phyloP scores from a whole-genome alignment of 768 basidiomycete species.

The Russula abietina region DNA sequence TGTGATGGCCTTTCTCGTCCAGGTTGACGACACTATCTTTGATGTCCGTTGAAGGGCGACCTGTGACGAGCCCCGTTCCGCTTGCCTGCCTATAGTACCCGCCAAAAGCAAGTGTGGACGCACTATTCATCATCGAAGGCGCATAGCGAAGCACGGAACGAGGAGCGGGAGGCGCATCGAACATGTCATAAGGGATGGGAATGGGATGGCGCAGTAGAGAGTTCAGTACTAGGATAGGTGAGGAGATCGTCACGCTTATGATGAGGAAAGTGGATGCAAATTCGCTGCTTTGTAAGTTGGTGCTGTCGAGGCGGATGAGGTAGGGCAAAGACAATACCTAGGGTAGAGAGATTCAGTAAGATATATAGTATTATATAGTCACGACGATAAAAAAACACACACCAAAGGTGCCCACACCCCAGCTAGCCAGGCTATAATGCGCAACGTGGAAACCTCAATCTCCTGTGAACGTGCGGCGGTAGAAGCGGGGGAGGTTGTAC shows the following conservation, averaged over 20 bases:
- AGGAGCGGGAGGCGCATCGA: slow-evolving; percentile 44
- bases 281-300: slow-evolving; percentile 37
- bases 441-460: slow-evolving; percentile 50
- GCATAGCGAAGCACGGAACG: slow-evolving; percentile 40
- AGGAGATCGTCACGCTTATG: slow-evolving; percentile 60
- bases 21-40: slow-evolving; percentile 63
- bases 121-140: slow-evolving; percentile 40
- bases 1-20: slow-evolving; percentile 55
- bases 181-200: slow-evolving; percentile 61
- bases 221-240: slow-evolving; percentile 59
- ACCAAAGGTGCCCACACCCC: slow-evolving; percentile 67
- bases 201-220: slow-evolving; percentile 55
- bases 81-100: slow-evolving; percentile 56
- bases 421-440: slow-evolving; percentile 57
- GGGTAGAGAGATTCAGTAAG: background rate
- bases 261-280: slow-evolving; percentile 46
- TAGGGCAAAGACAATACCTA: slow-evolving; percentile 64
- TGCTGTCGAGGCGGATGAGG: slow-evolving; percentile 38
- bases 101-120: slow-evolving; percentile 41
- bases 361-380: background rate
- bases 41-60: slow-evolving; percentile 33
- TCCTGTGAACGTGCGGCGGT: slow-evolving; percentile 41
- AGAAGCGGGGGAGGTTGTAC: slow-evolving; percentile 43
- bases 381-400: slow-evolving; percentile 30
- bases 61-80: slow-evolving; percentile 59